Conservation (phyloP, 208 protist genomes). For the Leishmania gerbilli region DNA sequence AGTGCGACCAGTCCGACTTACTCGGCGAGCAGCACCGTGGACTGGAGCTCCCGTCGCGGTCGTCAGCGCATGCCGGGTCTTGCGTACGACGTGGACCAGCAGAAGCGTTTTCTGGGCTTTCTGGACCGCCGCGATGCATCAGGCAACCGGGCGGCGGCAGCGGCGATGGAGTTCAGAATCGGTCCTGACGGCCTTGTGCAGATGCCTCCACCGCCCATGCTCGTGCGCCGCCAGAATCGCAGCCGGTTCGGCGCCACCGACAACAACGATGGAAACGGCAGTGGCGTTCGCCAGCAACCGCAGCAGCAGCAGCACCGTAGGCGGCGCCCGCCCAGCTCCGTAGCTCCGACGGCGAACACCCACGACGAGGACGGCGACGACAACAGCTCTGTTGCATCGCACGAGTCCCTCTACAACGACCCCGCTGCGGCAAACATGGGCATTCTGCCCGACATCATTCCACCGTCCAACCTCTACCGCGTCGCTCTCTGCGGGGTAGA, state of each 20-base stretch:
- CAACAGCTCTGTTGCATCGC: constrained; percentile 24
- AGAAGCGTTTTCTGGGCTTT: constrained; percentile 27
- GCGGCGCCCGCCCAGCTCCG: neutral
- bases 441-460: constrained; percentile 27
- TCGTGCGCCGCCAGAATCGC: constrained; percentile 17
- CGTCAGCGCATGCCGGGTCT: constrained; percentile 21
- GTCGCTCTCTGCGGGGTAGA: constrained; percentile 75
- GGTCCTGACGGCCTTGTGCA: constrained; percentile 30
- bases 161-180: constrained; percentile 22
- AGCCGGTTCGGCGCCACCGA: neutral
- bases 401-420: constrained; percentile 33
- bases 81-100: constrained; percentile 27
- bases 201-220: constrained; percentile 31
- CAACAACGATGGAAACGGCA: neutral
- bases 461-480: constrained; percentile 36
- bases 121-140: constrained; percentile 22
- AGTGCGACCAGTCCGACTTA: neutral
- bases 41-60: constrained; percentile 29
- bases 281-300: neutral
- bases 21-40: constrained; percentile 5
- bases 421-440: constrained; percentile 19
- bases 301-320: constrained; percentile 1
- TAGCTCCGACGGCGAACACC: neutral
- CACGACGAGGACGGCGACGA: constrained; percentile 9
- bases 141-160: constrained; percentile 2